phyloP scores from a whole-genome alignment of 1,284 basidiomycete genomes.

The Wolfiporia cocos region DNA sequence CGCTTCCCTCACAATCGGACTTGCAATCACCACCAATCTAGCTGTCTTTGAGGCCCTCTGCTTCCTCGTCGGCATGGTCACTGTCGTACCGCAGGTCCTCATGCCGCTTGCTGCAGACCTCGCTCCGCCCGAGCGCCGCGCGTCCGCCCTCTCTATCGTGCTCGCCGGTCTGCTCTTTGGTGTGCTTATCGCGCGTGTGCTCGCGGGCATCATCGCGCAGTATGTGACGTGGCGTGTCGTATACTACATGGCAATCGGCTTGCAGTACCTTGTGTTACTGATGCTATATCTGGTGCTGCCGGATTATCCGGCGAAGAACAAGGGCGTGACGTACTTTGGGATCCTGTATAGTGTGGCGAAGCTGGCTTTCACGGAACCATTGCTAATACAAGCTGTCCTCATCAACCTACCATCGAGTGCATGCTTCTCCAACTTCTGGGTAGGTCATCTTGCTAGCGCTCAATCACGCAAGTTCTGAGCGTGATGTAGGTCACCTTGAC shows the following conservation, averaged over 20 bases:
- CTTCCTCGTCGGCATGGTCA: slow-evolving; percentile 40
- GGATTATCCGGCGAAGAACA: slow-evolving; percentile 44
- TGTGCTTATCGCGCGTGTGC: slow-evolving; percentile 41
- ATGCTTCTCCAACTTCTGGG: slow-evolving; percentile 40
- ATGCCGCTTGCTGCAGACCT: slow-evolving; percentile 51
- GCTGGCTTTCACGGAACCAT: slow-evolving; percentile 43
- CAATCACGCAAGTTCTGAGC: not conserved
- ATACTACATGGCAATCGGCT: slow-evolving; percentile 40
- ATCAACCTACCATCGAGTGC: slow-evolving; percentile 35
- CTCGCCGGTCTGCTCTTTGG: slow-evolving; percentile 44
- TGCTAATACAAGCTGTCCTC: slow-evolving; percentile 40
- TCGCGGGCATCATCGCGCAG: slow-evolving; percentile 42
- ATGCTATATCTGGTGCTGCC: slow-evolving; percentile 40
- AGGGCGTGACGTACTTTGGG: slow-evolving; percentile 34
- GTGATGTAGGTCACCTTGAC: slow-evolving; percentile 41
- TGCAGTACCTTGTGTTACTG: slow-evolving; percentile 30
- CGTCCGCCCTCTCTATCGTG: slow-evolving; percentile 44
- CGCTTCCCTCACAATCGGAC: slow-evolving; percentile 36
- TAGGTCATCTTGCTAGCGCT: slow-evolving; percentile 4
- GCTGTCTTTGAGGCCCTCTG: slow-evolving; percentile 41
- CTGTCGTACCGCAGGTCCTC: slow-evolving; percentile 38
- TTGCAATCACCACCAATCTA: slow-evolving; percentile 37
- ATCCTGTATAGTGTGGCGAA: slow-evolving; percentile 43
- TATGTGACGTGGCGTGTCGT: slow-evolving; percentile 40
- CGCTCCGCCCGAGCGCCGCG: slow-evolving; percentile 40